Evolutionary conservation across 2,329 filamentous ascomycete species (phyloP), one percentile per base, ranked within the genome.

Genomic region (Aspergillus transmontanensis): DNA sequence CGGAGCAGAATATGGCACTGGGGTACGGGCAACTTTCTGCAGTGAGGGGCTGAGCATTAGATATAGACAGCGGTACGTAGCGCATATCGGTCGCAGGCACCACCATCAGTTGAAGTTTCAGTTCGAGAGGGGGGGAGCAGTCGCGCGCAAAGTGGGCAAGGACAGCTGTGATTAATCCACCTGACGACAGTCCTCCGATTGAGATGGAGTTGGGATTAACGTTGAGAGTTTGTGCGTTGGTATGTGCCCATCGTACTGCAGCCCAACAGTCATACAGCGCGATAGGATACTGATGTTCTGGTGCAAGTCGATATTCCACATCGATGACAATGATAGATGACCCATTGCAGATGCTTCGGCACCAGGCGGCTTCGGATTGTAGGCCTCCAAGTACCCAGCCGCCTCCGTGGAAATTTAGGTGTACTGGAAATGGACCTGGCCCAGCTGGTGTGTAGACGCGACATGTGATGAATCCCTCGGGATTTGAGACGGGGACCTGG

Each of bases 31-130:
- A 76, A 12, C 3, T 51, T 21, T 32, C 65, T 72, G 2, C 41
- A 0, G 36, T 71, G 57, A 28, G 69, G 41, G 23, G 59, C 16
- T 9, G 61, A 34, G 32, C 61, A 32, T 32, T 12, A 10, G 9
- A 12, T 51, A 65, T 16, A 63, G 54, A 65, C 71, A 70, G 14
- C 16, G 55, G 54, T 4, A 62, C 55, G 57, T 75, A 76, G 3
- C 74, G 68, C 73, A 76, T 75, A 41, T 76, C 73, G 9, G 72
- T 75, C 0, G 73, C 74, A 1, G 73, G 74, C 3, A 76, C 75
- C 6, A 75, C 68, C 66, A 76, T 69, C 30, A 76, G 45, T 12
- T 76, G 72, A 4, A 76, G 59, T 36, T 73, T 76, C n/a, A 70
- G 53, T 3, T 67, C 55, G 32, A 79, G 48, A 67, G 3, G 69